Percentiles rank a stretch among this genome's conserved stretches.
phyloP scores from a whole-genome alignment of 148 eudicot genomes.

The Vaccinium macrocarpon region DNA sequence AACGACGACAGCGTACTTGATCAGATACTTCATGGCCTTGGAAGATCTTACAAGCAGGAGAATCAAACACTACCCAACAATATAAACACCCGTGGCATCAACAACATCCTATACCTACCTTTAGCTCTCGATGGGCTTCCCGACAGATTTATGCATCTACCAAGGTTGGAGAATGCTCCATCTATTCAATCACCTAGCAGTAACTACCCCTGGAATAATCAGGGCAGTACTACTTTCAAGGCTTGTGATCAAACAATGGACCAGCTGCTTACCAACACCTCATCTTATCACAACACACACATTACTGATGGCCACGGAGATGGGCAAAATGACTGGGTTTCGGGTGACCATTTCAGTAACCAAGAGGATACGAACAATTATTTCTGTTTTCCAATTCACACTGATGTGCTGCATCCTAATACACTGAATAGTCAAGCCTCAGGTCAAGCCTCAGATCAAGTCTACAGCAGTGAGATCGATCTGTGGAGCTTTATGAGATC shows the following conservation, averaged over 20 bases:
- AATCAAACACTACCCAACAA: not conserved
- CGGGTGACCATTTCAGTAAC: not conserved
- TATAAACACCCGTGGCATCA: not conserved
- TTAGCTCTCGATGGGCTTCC: not conserved
- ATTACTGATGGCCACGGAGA: not conserved
- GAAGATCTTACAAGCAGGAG: slow-evolving; percentile 11
- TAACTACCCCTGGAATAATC: not conserved
- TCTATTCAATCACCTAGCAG: not conserved
- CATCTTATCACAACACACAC: not conserved
- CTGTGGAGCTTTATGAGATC: slow-evolving; percentile 3
- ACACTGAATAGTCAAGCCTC: not conserved
- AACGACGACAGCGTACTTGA: slow-evolving; percentile 23
- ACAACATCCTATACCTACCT: not conserved
- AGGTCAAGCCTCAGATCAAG: slow-evolving; percentile 1
- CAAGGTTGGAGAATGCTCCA: slow-evolving; percentile 1
- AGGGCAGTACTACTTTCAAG: not conserved
- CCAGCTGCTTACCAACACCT: not conserved
- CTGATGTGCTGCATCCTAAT: not conserved
- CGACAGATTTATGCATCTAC: not conserved
- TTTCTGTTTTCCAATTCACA: not conserved
- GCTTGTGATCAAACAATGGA: not conserved
- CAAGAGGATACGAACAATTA: slow-evolving; percentile 2
- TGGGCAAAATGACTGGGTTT: not conserved
- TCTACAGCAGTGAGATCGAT: not conserved
- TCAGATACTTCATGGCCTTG: slow-evolving; percentile 13